Base-by-base conservation (phyloP, 495 filamentous ascomycete species). In the Aspergillus cavernicola region DNA sequence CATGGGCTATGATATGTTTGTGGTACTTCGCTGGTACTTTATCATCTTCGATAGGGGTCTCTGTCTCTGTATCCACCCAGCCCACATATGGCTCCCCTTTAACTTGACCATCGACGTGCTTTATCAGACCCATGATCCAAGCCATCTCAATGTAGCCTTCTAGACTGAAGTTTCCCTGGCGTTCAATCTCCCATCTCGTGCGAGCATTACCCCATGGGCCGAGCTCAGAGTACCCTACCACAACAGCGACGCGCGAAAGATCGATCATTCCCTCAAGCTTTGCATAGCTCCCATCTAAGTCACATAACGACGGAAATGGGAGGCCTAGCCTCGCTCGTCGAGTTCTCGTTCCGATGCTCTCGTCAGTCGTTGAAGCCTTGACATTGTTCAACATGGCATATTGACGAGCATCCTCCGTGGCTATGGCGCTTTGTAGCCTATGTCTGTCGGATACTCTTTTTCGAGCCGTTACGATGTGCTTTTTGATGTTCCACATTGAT, bases 121-220 rank as follows among this genome's bases (percentile, higher is more conserved):
- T 95, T 73, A 99, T 97, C 48, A 97, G 83, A 53, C 95, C 95
- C 93, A 97, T 99, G 60, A 99, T 88, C 93, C 93, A 99, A 19
- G 95, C 90, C 95, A 99, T 97, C 70, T 99, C 93, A 52, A 97
- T 85, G 66, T 93, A 97, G 15, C 93, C 93, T 69, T 99, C 93
- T 16, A 99, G 81, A n/a, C 92, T 96, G 77, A 99, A 97, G 58
- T 92, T 77, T 52, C 95, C 93, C 55, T 90, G 82, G 8, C 92
- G 88, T 70, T 99, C 93, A 89, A 99, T 99, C 71, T 99, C 91
- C 93, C 93, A 99, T 33, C 93, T 83, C 31, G 93, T 97, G 55
- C 93, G 85, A 4, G 95, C 87, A 72, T 96, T 99, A 68, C 93
- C 93, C 93, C 92, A 97, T 1, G 93, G 93, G 9, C 95, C 92